These are phyloP conservation scores for Trichoderma arundinaceum DNA, from an alignment of 2,329 filamentous ascomycete genomes.

Conservation along the genomic window DNA sequence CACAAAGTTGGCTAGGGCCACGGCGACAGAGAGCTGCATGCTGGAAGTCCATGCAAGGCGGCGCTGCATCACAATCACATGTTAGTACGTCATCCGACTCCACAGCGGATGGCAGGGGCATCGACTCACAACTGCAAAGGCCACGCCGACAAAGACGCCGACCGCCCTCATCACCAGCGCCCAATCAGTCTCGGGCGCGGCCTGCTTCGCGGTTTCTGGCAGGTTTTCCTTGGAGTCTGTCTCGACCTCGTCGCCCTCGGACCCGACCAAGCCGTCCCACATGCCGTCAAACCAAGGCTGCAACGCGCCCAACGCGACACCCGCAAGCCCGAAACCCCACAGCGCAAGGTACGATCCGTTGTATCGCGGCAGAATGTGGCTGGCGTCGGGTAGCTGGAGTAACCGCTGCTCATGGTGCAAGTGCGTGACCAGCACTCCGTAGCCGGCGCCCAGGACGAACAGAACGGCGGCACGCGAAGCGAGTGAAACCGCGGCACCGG, in stretches of 20 bases:
- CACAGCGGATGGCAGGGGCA: background rate
- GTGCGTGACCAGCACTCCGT: conserved; percentile 80
- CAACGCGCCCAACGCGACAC: conserved; percentile 76
- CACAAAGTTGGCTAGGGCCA: conserved; percentile 89
- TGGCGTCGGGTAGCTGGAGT: conserved; percentile 60
- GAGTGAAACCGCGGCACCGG: conserved; percentile 52
- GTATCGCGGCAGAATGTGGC: conserved; percentile 47
- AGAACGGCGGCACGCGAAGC: conserved; percentile 66
- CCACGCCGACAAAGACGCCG: conserved; percentile 65
- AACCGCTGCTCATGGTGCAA: conserved; percentile 73
- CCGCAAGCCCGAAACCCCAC: conserved; percentile 77
- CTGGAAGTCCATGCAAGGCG: conserved; percentile 93
- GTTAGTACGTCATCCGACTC: conserved; percentile 29
- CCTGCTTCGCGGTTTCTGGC: conserved; percentile 38
- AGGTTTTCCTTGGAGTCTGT: conserved; percentile 38
- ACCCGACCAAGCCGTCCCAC: conserved; percentile 64
- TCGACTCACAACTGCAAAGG: conserved; percentile 74
- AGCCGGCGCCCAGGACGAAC: conserved; percentile 79
- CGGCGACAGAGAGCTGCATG: conserved; percentile 87
- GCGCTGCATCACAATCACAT: conserved; percentile 59
- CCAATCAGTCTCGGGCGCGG: conserved; percentile 69
- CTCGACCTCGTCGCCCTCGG: conserved; percentile 40
- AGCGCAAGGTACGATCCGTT: conserved; percentile 73
- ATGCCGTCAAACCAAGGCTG: conserved; percentile 83
- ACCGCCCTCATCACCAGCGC: conserved; percentile 65